A percentile compares a stretch with the other conserved stretches of the same genome.
These are phyloP conservation scores for Tanacetum coccineum DNA, from an alignment of 129 eudicot species.

Conservation along the genomic window DNA sequence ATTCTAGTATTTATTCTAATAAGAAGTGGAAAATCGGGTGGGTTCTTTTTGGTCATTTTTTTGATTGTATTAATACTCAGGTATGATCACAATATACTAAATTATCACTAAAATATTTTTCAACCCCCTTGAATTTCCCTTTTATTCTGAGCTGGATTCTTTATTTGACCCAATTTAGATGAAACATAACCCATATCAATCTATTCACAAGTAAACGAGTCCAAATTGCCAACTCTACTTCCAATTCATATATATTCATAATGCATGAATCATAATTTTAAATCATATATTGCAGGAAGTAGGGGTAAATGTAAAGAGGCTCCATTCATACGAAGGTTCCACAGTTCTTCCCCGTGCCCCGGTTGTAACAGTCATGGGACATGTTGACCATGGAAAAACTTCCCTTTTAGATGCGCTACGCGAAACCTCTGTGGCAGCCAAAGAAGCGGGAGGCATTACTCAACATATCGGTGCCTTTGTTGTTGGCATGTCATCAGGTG, in stretches of 20 bases:
- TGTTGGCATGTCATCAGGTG: slow-evolving; percentile 34
- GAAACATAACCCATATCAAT: not conserved
- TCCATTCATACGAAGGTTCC: slow-evolving; percentile 56
- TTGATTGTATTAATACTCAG: too few species aligned
- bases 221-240: not conserved
- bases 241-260: not conserved
- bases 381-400: slow-evolving; percentile 95
- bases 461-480: slow-evolving; percentile 89
- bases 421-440: slow-evolving; percentile 81
- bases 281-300: slow-evolving; percentile 53
- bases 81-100: not conserved
- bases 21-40: too few species aligned
- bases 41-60: too few species aligned
- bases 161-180: not conserved
- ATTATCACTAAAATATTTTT: not conserved
- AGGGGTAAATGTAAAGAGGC: slow-evolving; percentile 64
- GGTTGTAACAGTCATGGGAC: slow-evolving; percentile 97
- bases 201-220: not conserved
- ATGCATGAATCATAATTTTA: not conserved
- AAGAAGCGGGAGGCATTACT: slow-evolving; percentile 94
- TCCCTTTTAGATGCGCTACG: slow-evolving; percentile 90
- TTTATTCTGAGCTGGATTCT: not conserved
- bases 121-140: not conserved
- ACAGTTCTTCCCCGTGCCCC: slow-evolving; percentile 68
- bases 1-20: not conserved